These are phyloP conservation scores for Suillus placidus DNA, from an alignment of 768 basidiomycete species.

Conservation along the genomic window DNA sequence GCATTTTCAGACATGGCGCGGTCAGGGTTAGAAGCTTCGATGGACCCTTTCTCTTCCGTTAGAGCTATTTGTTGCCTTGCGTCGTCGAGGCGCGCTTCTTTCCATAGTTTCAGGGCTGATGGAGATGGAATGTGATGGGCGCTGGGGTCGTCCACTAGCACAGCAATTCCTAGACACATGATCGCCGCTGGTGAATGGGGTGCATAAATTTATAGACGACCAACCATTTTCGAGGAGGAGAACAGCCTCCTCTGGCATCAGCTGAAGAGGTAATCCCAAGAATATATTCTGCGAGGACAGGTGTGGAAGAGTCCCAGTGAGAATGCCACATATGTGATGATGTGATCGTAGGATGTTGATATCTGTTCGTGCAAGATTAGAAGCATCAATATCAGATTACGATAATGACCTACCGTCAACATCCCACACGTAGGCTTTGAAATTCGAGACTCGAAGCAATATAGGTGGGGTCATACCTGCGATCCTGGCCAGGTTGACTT, in stretches of 20 bases:
- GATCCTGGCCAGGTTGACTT: background rate
- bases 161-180: slow-evolving; percentile 62
- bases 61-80: slow-evolving; percentile 51
- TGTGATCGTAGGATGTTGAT: slow-evolving; percentile 77
- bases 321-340: slow-evolving; percentile 81
- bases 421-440: slow-evolving; percentile 87
- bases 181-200: slow-evolving; percentile 5
- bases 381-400: background rate
- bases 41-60: slow-evolving; percentile 51
- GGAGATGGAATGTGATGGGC: slow-evolving; percentile 56
- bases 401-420: slow-evolving; percentile 59
- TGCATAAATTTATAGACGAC: slow-evolving; percentile 17
- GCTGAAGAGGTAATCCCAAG: slow-evolving; percentile 84
- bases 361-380: slow-evolving; percentile 48
- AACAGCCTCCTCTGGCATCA: slow-evolving; percentile 92
- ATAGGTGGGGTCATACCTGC: slow-evolving; percentile 37
- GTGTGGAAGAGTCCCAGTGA: slow-evolving; percentile 91
- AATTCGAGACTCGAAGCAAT: slow-evolving; percentile 72
- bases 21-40: slow-evolving; percentile 41
- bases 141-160: slow-evolving; percentile 70
- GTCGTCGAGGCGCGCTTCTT: slow-evolving; percentile 46
- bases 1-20: slow-evolving; percentile 64
- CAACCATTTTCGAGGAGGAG: slow-evolving; percentile 82
- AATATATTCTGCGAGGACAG: slow-evolving; percentile 97
- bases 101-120: slow-evolving; percentile 56